Percentiles rank a stretch among this genome's conserved stretches.
Conservation (phyloP, 176 grass and related monocot genomes). For the Paspalum vaginatum region DNA sequence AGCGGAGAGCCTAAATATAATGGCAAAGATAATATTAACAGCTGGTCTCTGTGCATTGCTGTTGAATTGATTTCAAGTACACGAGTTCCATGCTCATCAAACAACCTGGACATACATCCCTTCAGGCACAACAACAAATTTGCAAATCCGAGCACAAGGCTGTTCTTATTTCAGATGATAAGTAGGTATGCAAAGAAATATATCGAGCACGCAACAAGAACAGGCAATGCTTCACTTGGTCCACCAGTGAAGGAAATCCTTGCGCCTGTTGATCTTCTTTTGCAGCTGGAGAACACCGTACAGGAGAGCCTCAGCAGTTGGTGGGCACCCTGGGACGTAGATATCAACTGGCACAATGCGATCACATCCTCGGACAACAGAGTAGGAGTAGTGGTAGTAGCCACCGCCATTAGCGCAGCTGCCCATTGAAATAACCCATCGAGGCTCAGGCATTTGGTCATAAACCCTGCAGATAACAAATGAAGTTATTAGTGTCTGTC, state of each 20-base stretch:
- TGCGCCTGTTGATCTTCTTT: slow-evolving; percentile 97
- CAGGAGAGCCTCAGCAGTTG: slow-evolving; percentile 89
- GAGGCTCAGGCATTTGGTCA: slow-evolving; percentile 96
- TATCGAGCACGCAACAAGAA: slow-evolving; percentile 16
- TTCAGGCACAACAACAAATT: slow-evolving; percentile 38
- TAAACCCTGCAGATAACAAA: slow-evolving; percentile 61
- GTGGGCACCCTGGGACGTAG: slow-evolving; percentile 90
- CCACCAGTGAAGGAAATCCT: slow-evolving; percentile 99
- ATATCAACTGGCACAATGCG: slow-evolving; percentile 96
- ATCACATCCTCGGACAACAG: slow-evolving; percentile 92
- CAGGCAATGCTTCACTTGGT: slow-evolving; percentile 62
- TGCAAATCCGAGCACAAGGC: slow-evolving; percentile 21
- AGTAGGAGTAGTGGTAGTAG: slow-evolving; percentile 98
- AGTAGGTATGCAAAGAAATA: slow-evolving; percentile 31
- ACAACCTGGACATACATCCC: slow-evolving; percentile 27
- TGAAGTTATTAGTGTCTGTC: neutral
- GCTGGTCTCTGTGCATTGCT: slow-evolving; percentile 21
- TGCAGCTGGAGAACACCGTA: slow-evolving; percentile 98
- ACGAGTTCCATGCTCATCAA: slow-evolving; percentile 22
- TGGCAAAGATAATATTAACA: slow-evolving; percentile 24
- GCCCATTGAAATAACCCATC: slow-evolving; percentile 98
- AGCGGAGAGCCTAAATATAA: slow-evolving; percentile 31
- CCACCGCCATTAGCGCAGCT: slow-evolving; percentile 97
- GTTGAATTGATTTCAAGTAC: slow-evolving; percentile 8
- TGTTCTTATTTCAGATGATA: slow-evolving; percentile 59